Percentiles rank a stretch among this genome's conserved stretches.
Conservation (phyloP, 1,284 basidiomycete genomes). For the Phaffia rhodozyma region DNA sequence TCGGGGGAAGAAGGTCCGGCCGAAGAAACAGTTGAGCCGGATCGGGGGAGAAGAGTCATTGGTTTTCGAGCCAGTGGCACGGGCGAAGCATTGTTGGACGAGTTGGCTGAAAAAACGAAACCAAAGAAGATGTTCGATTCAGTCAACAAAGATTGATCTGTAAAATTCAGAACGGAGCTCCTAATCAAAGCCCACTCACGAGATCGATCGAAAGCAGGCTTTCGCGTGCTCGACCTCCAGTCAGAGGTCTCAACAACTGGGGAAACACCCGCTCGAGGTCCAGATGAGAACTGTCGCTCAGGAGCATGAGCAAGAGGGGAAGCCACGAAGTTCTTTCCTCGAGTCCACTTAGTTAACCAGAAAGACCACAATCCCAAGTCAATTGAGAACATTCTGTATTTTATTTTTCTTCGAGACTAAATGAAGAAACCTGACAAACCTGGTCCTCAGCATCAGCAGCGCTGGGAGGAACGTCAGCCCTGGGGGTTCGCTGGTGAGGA, state of each 20-base stretch:
- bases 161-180: neutral
- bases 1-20: constrained; percentile 49
- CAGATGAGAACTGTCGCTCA: constrained; percentile 7
- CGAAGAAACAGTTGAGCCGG: constrained; percentile 41
- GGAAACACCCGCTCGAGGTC: constrained; percentile 22
- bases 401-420: neutral
- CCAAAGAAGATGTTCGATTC: neutral
- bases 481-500: constrained; percentile 26
- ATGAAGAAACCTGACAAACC: constrained; percentile 24
- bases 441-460: constrained; percentile 63
- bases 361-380: neutral
- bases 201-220: constrained; percentile 22
- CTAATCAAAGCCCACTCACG: constrained; percentile 14
- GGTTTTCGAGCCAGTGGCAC: constrained; percentile 56
- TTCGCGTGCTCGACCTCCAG: constrained; percentile 27
- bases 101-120: neutral
- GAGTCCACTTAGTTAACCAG: constrained; percentile 29
- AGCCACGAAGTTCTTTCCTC: constrained; percentile 31
- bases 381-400: neutral
- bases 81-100: constrained; percentile 64
- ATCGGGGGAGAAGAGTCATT: constrained; percentile 67
- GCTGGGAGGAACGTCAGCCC: constrained; percentile 22
- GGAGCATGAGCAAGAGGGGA: constrained; percentile 19
- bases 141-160: neutral
- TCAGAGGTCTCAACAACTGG: constrained; percentile 26